A percentile compares a stretch with the other conserved stretches of the same genome.
phyloP scores from a whole-genome alignment of 257 asterid genomes.

The Solanum virginianum region DNA sequence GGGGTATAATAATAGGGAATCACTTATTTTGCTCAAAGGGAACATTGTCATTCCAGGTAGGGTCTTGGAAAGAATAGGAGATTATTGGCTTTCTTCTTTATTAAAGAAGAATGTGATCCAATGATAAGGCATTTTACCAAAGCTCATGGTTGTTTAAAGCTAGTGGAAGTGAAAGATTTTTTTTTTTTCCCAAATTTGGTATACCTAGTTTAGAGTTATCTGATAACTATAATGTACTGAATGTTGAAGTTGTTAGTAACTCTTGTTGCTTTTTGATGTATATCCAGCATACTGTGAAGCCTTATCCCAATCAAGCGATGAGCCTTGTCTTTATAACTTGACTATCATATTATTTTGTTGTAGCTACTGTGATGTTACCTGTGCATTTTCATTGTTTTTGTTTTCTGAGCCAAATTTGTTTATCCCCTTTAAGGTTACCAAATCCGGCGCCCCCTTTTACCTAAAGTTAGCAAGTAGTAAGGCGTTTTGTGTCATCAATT shows the following conservation, averaged over 20 bases:
- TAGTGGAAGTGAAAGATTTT: background rate
- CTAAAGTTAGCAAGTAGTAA: background rate
- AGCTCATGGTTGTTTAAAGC: background rate
- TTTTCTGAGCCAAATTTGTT: background rate
- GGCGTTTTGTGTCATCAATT: background rate
- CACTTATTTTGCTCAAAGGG: constrained; percentile 26
- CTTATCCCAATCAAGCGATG: too few species aligned
- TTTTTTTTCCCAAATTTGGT: background rate
- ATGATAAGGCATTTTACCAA: background rate
- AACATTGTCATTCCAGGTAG: background rate
- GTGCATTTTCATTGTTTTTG: background rate
- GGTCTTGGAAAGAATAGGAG: background rate
- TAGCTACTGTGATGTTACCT: too few species aligned
- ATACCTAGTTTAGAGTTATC: background rate
- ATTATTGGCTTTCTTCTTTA: background rate
- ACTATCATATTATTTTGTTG: too few species aligned
- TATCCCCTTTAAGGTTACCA: background rate
- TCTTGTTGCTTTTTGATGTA: background rate
- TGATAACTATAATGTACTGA: background rate
- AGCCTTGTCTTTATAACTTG: too few species aligned
- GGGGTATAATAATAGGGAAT: constrained; percentile 2
- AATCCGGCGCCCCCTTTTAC: too few species aligned
- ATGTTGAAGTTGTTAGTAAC: background rate
- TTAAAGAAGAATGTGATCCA: background rate
- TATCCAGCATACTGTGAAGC: too few species aligned